These are phyloP conservation scores for Colletotrichum musae DNA, from an alignment of 2,329 filamentous ascomycete genomes.

Conservation along the genomic window DNA sequence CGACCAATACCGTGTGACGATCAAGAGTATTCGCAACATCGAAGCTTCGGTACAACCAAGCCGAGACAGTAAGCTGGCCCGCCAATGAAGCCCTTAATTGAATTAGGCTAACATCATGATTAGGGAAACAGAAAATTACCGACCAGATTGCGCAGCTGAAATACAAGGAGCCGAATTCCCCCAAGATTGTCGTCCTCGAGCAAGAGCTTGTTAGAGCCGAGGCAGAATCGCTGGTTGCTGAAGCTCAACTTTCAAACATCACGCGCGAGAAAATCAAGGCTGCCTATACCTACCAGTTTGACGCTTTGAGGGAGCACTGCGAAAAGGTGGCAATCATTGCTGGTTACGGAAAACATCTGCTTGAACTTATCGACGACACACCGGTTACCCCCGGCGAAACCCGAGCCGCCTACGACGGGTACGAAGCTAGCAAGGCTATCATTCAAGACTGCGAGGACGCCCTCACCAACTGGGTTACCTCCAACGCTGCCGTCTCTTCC, in stretches of 20 bases:
- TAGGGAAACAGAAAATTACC: slow-evolving; percentile 97
- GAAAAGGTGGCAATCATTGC: slow-evolving; percentile 99
- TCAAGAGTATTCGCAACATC: slow-evolving; percentile 99
- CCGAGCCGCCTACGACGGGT: slow-evolving; percentile 94
- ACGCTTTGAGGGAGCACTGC: slow-evolving; percentile 95
- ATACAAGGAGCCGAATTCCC: slow-evolving; percentile 99
- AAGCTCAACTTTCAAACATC: slow-evolving; percentile 98
- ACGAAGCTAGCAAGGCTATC: slow-evolving; percentile 98
- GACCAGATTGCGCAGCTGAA: slow-evolving; percentile 99
- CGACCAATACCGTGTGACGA: slow-evolving; percentile 98
- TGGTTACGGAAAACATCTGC: slow-evolving; percentile 97
- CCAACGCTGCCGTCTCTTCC: slow-evolving; percentile 89
- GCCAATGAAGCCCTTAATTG: no score
- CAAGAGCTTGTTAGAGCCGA: slow-evolving; percentile 98
- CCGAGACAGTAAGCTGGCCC: slow-evolving; percentile 82
- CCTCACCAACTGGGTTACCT: slow-evolving; percentile 95
- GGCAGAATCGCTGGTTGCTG: slow-evolving; percentile 97
- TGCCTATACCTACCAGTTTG: slow-evolving; percentile 98
- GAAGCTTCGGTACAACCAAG: slow-evolving; percentile 98
- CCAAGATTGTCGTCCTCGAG: slow-evolving; percentile 96
- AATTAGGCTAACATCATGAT: no score
- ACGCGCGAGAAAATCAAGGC: slow-evolving; percentile 99
- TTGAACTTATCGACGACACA: slow-evolving; percentile 95
- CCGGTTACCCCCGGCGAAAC: slow-evolving; percentile 98
- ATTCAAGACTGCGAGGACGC: slow-evolving; percentile 99